Conservation (phyloP, 1,139 yeast species). For the Magnusiomyces clavatus region DNA sequence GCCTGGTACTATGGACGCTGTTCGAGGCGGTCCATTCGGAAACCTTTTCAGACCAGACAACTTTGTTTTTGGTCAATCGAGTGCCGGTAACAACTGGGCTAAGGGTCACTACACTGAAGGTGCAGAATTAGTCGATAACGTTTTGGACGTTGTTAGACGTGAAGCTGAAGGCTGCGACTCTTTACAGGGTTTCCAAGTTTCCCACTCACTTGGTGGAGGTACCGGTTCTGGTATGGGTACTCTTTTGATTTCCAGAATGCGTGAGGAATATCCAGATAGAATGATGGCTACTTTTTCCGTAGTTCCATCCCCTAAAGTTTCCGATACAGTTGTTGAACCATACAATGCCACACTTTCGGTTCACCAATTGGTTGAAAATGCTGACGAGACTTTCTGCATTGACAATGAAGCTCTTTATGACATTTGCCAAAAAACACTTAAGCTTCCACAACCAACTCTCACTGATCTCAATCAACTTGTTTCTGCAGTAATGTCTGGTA, state of each 20-base stretch:
- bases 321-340: conserved; percentile 92
- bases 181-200: conserved; percentile 87
- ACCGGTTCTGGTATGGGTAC: conserved; percentile 97
- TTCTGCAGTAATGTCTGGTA: conserved; percentile 89
- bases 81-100: conserved; percentile 96
- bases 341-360: conserved; percentile 89
- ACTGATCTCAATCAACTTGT: conserved; percentile 73
- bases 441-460: conserved; percentile 70
- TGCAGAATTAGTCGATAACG: conserved; percentile 85
- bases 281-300: conserved; percentile 95
- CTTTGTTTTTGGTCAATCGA: conserved; percentile 79
- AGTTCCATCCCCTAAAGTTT: conserved; percentile 82
- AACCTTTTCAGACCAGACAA: conserved; percentile 87
- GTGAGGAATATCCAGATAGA: conserved; percentile 88
- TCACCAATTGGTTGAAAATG: conserved; percentile 81
- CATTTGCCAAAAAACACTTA: conserved; percentile 79
- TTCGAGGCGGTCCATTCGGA: conserved; percentile 69
- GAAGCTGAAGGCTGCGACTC: conserved; percentile 93
- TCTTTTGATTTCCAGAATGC: conserved; percentile 64
- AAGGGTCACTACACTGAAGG: conserved; percentile 96
- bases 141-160: conserved; percentile 81
- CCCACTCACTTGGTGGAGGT: conserved; percentile 95
- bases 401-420: conserved; percentile 90
- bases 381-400: conserved; percentile 90
- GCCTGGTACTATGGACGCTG: conserved; percentile 87